Evolutionary conservation across 768 basidiomycete species (phyloP), one percentile per base, ranked within the genome.

Genomic region (Leccinum broughii): DNA sequence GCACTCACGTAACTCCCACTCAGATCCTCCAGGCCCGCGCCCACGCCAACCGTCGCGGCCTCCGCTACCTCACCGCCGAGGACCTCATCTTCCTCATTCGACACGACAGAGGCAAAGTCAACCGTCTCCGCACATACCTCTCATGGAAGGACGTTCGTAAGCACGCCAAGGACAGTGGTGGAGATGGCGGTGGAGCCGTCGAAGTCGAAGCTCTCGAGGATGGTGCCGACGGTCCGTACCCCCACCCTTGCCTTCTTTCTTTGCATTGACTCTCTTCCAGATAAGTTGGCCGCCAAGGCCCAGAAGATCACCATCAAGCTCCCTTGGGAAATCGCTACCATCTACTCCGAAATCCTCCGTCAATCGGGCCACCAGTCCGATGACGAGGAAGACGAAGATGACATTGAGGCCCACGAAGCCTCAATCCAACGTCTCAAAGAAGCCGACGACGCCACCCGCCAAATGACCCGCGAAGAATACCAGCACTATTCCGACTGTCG

Each of bases 141-240:
- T 93, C 92, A 0, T 98, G 95, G 95, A 97, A 96, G 69, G 95
- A 97, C 65, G 95, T 98, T 17, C 85, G 95, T 14, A 97, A 96
- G 68, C 92, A 93, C 61, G 93, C 93, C 5, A 96, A 96, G 71
- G 93, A 97, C 68, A 86, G 88, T 24, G 90, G 88, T 46, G 92
- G 89, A 10, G 91, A 89, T 60, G 91, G 85, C 2, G 91, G 85
- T 28, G 90, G 82, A 20, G 90, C 84, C 6, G 89, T 90, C 3
- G 92, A 93, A 70, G 88, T 92, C 5, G 94, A 93, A 69, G 86
- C 81, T 2, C 74, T 92, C 7, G 93, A 95, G 64, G 94, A 95
- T 56, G 88, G 89, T 15, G 85, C 87, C 14, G 92, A 92, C 67
- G 90, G 89, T 90, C 57, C 44, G 80, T 68, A n/a, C 5, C 57